Base-by-base conservation (phyloP, 495 filamentous ascomycete genomes). In the Aspergillus biplanus region DNA sequence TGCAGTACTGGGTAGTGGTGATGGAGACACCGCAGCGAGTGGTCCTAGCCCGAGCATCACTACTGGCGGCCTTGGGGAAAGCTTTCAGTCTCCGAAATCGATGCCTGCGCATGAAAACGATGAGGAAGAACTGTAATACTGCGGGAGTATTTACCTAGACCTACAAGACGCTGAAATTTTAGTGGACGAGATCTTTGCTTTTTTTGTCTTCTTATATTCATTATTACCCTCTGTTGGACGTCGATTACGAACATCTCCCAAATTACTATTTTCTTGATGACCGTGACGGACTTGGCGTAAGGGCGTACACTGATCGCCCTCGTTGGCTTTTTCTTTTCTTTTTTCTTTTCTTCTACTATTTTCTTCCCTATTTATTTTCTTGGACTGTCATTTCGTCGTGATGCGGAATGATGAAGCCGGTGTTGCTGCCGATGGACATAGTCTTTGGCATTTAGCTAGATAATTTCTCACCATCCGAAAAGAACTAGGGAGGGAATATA, bases 61-160 rank as follows among this genome's bases (percentile, higher is more conserved):
- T 0, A 33, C 46, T 15, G 33, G 46, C 7, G 35, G 21, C 18
- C 53, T 57, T 42, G 44, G 47, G 18, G 53, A 63, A 12, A 47
- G 33, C 46, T 31, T 59, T 16, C 48, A 52, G 18, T 62, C 59
- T 56, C 64, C 61, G 7, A 64, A 56, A 18, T 56, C 56, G 33
- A 15, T 57, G 13, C 33, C 42, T 18, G 39, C 56, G 16, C 63
- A 52, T 27, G 56, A 64, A 5, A 65, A 65, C 27, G 72, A 71
- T 15, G 78, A 81, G 4, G 78, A 81, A 57, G 78, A 81, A 57
- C 61, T 80, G 55, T 80, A 65, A 78, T 15, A 34, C 57, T 27
- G n/a, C 46, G 44, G 4, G 6, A 50, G 35, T 37, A 31, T 9
- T 50, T 59, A 34, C 16, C 52, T 62, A 50, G 32, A 62, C 47